Conservation (phyloP, 1,139 yeast genomes). For the Fermentozyma sake region DNA sequence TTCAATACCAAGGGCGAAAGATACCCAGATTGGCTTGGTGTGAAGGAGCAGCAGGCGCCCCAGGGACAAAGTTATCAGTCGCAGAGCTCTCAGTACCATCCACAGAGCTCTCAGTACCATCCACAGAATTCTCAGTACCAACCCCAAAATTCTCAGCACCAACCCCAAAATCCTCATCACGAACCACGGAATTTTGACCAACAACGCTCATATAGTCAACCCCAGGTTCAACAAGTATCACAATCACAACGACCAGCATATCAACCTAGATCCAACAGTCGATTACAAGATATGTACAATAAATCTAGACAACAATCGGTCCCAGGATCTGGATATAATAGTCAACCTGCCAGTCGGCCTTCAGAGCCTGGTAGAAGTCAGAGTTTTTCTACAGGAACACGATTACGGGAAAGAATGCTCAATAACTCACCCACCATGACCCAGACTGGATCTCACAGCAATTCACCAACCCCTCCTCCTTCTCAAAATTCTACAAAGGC, state of each 20-base stretch:
- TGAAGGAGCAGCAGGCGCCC: constrained; percentile 10
- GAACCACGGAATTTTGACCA: constrained; percentile 7
- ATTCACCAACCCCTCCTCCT: constrained; percentile 2
- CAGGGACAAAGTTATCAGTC: constrained; percentile 6
- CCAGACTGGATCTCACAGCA: no score
- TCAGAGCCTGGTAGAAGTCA: constrained; percentile 22
- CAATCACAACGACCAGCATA: constrained; percentile 14
- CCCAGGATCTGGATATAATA: constrained; percentile 32
- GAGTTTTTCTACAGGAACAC: constrained; percentile 26
- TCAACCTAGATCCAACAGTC: constrained; percentile 33
- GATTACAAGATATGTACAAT: constrained; percentile 41
- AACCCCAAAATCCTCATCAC: constrained; percentile 9
- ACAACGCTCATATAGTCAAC: constrained; percentile 8
- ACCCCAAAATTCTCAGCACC: constrained; percentile 11
- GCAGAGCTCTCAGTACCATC: constrained; percentile 19
- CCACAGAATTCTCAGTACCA: constrained; percentile 19
- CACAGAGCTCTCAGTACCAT: constrained; percentile 22
- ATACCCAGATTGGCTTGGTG: constrained; percentile 48
- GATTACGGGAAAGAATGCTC: constrained; percentile 37
- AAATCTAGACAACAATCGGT: constrained; percentile 40
- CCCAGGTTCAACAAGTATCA: constrained; percentile 10
- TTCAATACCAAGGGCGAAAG: constrained; percentile 29
- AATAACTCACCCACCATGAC: constrained; percentile 19
- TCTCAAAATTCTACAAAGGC: constrained; percentile 12
- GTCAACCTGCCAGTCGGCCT: constrained; percentile 17